Conservation (phyloP, 352 stramenopile genomes). For the Thalassiosira delicatula region DNA sequence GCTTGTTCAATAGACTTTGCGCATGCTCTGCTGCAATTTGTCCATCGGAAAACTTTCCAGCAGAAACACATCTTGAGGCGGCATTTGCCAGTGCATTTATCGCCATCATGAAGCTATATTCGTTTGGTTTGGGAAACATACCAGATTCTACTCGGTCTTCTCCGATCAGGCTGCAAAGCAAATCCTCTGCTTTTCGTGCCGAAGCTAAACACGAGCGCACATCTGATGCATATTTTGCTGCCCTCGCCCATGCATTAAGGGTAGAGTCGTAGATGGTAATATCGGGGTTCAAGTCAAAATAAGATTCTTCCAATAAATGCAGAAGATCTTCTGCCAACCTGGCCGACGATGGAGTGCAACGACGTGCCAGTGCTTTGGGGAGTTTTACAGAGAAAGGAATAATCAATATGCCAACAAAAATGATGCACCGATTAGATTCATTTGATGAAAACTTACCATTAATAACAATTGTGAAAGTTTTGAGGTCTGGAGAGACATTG, state of each 20-base stretch:
- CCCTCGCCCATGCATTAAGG: conserved; percentile 51
- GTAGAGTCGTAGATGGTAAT: conserved; percentile 53
- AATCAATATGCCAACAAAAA: conserved; percentile 11
- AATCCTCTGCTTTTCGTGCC: conserved; percentile 34
- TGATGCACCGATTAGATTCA: too few relatives aligned
- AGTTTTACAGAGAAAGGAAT: not conserved
- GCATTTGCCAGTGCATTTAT: conserved; percentile 56
- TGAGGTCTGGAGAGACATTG: too few relatives aligned
- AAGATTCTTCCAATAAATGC: conserved; percentile 45
- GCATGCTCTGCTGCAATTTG: conserved; percentile 47
- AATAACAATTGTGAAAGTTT: conserved; percentile 48
- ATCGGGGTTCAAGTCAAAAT: conserved; percentile 43
- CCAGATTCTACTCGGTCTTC: conserved; percentile 22
- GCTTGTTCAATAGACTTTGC: conserved; percentile 59
- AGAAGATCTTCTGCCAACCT: conserved; percentile 46
- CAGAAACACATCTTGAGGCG: conserved; percentile 16
- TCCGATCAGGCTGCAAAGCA: conserved; percentile 30
- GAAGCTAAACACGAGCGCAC: conserved; percentile 13
- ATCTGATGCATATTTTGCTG: conserved; percentile 37
- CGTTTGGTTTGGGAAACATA: conserved; percentile 38
- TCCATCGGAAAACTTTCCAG: conserved; percentile 25
- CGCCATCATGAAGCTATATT: conserved; percentile 52
- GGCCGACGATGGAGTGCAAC: conserved; percentile 25
- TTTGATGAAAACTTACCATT: too few relatives aligned
- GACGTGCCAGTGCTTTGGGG: conserved; percentile 41